These are phyloP conservation scores for Ramalina intermedia DNA, from an alignment of 495 filamentous ascomycete genomes.

Conservation along the genomic window DNA sequence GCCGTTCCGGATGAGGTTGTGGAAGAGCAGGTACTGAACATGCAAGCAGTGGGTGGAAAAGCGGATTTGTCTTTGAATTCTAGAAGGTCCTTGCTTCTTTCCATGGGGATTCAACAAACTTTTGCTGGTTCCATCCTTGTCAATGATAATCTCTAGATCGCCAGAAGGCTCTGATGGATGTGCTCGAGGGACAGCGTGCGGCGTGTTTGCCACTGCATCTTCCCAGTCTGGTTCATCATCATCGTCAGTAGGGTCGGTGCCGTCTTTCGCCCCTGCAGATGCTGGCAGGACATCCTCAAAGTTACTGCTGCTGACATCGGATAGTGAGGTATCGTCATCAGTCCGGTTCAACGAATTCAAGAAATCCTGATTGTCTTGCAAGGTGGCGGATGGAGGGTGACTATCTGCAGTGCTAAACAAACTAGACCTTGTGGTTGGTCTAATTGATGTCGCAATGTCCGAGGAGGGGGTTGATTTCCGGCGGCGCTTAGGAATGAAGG, in stretches of 20 bases:
- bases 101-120: constrained; percentile 44
- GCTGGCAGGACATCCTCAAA: constrained; percentile 46
- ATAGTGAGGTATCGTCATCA: constrained; percentile 48
- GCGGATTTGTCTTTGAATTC: constrained; percentile 66
- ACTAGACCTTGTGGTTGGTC: constrained; percentile 29
- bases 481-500: constrained; percentile 36
- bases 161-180: constrained; percentile 18
- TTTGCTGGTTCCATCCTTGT: constrained; percentile 33
- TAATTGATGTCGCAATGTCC: constrained; percentile 1
- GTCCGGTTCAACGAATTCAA: constrained; percentile 35
- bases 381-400: constrained; percentile 28
- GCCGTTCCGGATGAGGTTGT: constrained; percentile 72
- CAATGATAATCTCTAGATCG: constrained; percentile 66
- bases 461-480: constrained; percentile 16
- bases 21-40: constrained; percentile 75
- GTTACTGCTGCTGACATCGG: constrained; percentile 41
- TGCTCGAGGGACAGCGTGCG: constrained; percentile 18
- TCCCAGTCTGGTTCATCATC: constrained; percentile 79
- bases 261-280: constrained; percentile 8
- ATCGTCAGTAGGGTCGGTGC: constrained; percentile 24
- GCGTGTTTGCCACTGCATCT: constrained; percentile 45
- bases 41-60: constrained; percentile 73
- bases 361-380: constrained; percentile 33
- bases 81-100: constrained; percentile 73
- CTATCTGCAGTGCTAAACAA: constrained; percentile 56